Conservation (phyloP, 1,284 basidiomycete genomes). For the Marasmius sp. region DNA sequence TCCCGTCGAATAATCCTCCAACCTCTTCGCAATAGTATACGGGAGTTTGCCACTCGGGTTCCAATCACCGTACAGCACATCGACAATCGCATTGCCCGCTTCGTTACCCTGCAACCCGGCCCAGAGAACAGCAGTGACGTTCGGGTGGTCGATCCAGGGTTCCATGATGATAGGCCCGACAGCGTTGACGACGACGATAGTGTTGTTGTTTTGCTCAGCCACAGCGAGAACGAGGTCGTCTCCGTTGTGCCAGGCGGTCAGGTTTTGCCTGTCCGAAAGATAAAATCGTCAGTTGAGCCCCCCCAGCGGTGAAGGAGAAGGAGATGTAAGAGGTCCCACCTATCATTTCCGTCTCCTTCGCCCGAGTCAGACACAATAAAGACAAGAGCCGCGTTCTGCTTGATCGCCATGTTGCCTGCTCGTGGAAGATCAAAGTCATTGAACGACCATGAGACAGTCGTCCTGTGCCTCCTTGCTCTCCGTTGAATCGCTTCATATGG, state of each 20-base stretch:
- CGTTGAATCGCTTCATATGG: conserved; percentile 39
- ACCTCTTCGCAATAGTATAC: conserved; percentile 55
- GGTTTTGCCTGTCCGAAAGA: conserved; percentile 41
- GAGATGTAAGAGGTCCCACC: background rate
- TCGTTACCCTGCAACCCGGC: conserved; percentile 63
- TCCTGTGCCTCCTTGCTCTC: conserved; percentile 29
- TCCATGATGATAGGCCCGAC: conserved; percentile 50
- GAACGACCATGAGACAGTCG: conserved; percentile 36
- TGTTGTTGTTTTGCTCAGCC: conserved; percentile 41
- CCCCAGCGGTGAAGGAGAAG: conserved; percentile 53
- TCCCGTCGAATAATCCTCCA: conserved; percentile 48
- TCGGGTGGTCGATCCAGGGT: conserved; percentile 49
- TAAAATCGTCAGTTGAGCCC: conserved; percentile 30
- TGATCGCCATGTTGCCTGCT: conserved; percentile 26
- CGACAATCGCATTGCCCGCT: conserved; percentile 54
- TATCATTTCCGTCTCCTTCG: conserved; percentile 24
- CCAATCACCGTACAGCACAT: conserved; percentile 48
- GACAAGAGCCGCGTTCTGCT: conserved; percentile 33
- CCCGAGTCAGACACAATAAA: conserved; percentile 41
- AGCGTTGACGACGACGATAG: conserved; percentile 55
- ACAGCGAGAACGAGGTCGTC: conserved; percentile 32
- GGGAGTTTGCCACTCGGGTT: conserved; percentile 58
- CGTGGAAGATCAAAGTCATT: conserved; percentile 29
- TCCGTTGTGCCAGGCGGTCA: conserved; percentile 53
- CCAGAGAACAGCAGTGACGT: conserved; percentile 48